Evolutionary conservation across 805 yeast genomes (phyloP), one percentile per base, ranked within the genome.

Genomic region (Yamadazyma endophytica): DNA sequence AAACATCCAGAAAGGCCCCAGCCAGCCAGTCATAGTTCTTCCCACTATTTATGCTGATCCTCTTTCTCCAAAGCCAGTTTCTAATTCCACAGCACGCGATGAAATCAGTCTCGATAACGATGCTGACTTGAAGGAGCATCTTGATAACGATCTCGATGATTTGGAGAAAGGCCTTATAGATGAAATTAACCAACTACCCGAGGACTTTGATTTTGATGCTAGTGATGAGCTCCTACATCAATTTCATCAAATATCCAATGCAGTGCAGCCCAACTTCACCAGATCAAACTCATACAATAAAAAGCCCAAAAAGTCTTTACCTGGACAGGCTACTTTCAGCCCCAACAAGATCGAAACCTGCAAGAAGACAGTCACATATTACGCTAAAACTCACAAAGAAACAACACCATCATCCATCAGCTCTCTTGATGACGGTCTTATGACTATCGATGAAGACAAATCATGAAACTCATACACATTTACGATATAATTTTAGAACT

Each of bases 361-460:
- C 6, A 55, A 52, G 30, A 65, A 59, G 33, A 64, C 70, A 1
- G 70, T 65, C n/a, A 65, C 72, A 2, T 62, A 61, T 27, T 65
- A 61, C 42, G 43, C 20, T n/a, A 34, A 34, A 9, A 13, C 36
- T 3, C 20, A 16, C n/a, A n/a, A n/a, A 22, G 24, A 22, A 12
- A n/a, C n/a, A n/a, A n/a, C n/a, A n/a, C n/a, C n/a, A n/a, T n/a
- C n/a, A n/a, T n/a, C n/a, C n/a, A n/a, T n/a, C n/a, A n/a, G n/a
- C n/a, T n/a, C n/a, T n/a, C n/a, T n/a, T n/a, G n/a, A n/a, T n/a
- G n/a, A n/a, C n/a, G n/a, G n/a, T 8, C 12, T 14, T 7, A 22
- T n/a, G 6, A 22, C 25, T 8, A 22, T 8, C 12, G 25, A 22
- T n/a, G 14, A 13, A 7, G 31, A 28, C 7, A 21, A 18, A 4